phyloP scores from a whole-genome alignment of 768 basidiomycete species.

The Macrocybe gigantea region DNA sequence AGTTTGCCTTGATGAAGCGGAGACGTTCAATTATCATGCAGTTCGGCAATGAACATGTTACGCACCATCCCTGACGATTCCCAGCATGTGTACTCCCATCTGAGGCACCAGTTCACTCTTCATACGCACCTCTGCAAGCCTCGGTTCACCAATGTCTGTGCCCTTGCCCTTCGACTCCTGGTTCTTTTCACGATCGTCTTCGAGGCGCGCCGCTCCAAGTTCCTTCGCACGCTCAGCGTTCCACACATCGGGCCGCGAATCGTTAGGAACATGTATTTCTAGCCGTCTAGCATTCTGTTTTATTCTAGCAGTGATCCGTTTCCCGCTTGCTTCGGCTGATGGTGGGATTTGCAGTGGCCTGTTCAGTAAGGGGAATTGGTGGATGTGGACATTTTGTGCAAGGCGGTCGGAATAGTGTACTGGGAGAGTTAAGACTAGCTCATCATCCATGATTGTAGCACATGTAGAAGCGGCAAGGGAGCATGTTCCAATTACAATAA shows the following conservation, averaged over 20 bases:
- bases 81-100: slow-evolving; percentile 67
- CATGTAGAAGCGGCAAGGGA: neutral
- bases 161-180: slow-evolving; percentile 44
- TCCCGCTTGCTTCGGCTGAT: slow-evolving; percentile 65
- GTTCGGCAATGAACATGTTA: slow-evolving; percentile 1
- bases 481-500: neutral
- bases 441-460: neutral
- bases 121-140: slow-evolving; percentile 64
- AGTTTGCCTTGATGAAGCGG: slow-evolving; percentile 44
- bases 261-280: slow-evolving; percentile 80
- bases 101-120: slow-evolving; percentile 68
- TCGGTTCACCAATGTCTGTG: slow-evolving; percentile 49
- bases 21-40: slow-evolving; percentile 8
- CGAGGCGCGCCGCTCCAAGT: slow-evolving; percentile 57
- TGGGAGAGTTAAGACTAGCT: slow-evolving; percentile 52
- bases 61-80: slow-evolving; percentile 67
- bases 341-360: slow-evolving; percentile 75
- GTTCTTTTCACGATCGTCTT: slow-evolving; percentile 78
- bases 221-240: slow-evolving; percentile 65
- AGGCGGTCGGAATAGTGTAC: slow-evolving; percentile 65
- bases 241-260: slow-evolving; percentile 77
- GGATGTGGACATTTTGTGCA: slow-evolving; percentile 61
- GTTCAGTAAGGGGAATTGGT: slow-evolving; percentile 76
- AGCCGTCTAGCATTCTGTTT: slow-evolving; percentile 58
- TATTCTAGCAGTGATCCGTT: slow-evolving; percentile 67